These are phyloP conservation scores for Tolypocladium ovalisporum DNA, from an alignment of 2,329 filamentous ascomycete genomes.

Conservation along the genomic window DNA sequence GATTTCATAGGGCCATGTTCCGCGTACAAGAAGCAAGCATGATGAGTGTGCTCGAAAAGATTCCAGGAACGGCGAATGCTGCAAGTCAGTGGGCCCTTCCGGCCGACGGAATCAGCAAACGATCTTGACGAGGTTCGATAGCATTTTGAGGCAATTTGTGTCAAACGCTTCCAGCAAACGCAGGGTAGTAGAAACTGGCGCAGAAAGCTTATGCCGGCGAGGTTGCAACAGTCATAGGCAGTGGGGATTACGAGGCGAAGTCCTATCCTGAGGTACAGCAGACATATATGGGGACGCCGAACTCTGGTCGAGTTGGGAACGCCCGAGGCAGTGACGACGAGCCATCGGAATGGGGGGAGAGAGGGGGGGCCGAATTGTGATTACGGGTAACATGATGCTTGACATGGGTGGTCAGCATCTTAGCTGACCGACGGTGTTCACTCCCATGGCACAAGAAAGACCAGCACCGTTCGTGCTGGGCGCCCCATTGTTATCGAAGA, in stretches of 20 bases:
- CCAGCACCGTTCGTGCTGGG: neutral
- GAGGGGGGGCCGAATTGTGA: neutral
- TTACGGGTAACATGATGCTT: neutral
- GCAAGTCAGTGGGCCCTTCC: neutral
- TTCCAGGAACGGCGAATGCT: neutral
- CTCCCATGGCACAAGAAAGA: conserved; percentile 2
- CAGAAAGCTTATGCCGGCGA: neutral
- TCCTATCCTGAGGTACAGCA: neutral
- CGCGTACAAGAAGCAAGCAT: too few species aligned
- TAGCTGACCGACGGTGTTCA: neutral
- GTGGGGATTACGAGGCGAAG: neutral
- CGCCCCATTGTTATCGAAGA: too few species aligned
- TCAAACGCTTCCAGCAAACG: neutral
- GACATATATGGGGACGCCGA: neutral
- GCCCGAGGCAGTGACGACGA: neutral
- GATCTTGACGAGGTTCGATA: too few species aligned
- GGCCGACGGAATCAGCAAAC: neutral
- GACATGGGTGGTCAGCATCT: neutral
- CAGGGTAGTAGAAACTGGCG: neutral
- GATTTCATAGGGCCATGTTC: neutral
- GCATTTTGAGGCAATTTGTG: neutral
- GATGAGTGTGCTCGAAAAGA: neutral
- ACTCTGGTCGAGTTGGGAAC: neutral
- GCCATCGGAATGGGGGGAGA: neutral
- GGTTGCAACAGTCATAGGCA: neutral